Base-by-base conservation (phyloP, 192 early-diverging fungal species). In the Haplosporangium gracile region DNA sequence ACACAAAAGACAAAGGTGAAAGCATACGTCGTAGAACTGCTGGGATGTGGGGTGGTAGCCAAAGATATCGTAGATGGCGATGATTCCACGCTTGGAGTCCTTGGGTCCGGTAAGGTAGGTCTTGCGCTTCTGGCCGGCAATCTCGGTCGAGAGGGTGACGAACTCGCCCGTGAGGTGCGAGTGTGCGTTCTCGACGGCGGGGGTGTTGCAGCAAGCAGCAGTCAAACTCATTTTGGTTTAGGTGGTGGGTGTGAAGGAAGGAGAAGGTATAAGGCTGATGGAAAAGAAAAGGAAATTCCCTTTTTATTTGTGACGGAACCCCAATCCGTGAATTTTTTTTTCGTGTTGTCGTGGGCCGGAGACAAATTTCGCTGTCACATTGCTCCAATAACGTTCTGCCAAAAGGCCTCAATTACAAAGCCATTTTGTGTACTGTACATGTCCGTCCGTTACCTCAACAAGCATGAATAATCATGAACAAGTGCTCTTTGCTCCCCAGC, bases 41-140 rank as follows among this genome's bases (percentile, higher is more conserved):
- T 89, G 75, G 36, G 91, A 90, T 69, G 95, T 94, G 29, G 90
- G 85, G 77, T 82, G 90, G 77, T 78, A 75, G 40, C 90, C 93
- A 83, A 95, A 96, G 72, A 96, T 89, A 73, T 96, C 95, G 74
- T 95, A 95, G 83, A 93, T 91, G 79, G 92, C 85, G 5, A 96
- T 57, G 73, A 96, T 75, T n/a, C 89, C 93, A 18, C 92, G 91
- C 89, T 92, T 90, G 39, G 94, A 86, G 40, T 87, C 83, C 82
- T 89, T 86, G 68, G 84, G 79, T 45, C 84, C 84, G 4, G 84
- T 86, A 40, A 75, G 70, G 53, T 86, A 86, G 24, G 84, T 78
- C 3, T 22, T 77, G 39, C 68, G 55, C 51, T 78, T 53, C 45
- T 86, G 60, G 51, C 84, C 84, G 1, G 60, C 84, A 68, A 86